Percentiles rank a stretch among this genome's conserved stretches.
Evolutionary conservation across 176 grass and related monocot genomes (phyloP).

Genomic region (Ensete ventricosum): DNA sequence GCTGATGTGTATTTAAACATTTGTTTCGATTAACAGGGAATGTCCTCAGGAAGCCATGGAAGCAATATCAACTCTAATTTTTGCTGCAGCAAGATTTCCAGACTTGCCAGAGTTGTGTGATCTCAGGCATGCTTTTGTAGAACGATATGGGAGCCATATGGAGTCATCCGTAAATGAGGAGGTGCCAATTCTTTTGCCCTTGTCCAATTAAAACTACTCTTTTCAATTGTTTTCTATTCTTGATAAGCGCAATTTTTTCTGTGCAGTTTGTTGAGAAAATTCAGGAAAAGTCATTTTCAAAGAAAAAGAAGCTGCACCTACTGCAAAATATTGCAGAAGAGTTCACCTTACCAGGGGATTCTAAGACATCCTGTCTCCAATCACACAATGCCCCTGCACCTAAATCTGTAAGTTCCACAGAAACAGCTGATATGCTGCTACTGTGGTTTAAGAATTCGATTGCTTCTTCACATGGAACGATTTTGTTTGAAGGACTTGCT

Average conservation of each 20-base stretch:
- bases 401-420: slow-evolving; percentile 41
- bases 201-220: background rate
- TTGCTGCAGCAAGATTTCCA: slow-evolving; percentile 83
- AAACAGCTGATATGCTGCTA: background rate
- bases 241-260: slow-evolving; percentile 21
- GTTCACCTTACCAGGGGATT: slow-evolving; percentile 50
- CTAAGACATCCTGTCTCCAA: slow-evolving; percentile 32
- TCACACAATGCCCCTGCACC: slow-evolving; percentile 34
- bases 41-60: slow-evolving; percentile 88
- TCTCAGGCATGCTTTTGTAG: slow-evolving; percentile 55
- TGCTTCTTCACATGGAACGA: background rate
- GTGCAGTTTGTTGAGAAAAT: slow-evolving; percentile 77
- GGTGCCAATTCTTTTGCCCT: slow-evolving; percentile 31
- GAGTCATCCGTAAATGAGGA: slow-evolving; percentile 75
- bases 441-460: slow-evolving; percentile 14
- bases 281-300: slow-evolving; percentile 67
- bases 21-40: slow-evolving; percentile 40
- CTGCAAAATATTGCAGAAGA: slow-evolving; percentile 74
- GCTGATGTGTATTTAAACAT: slow-evolving; percentile 12
- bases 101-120: slow-evolving; percentile 85
- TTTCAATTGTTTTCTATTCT: background rate
- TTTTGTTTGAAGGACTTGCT: background rate
- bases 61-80: slow-evolving; percentile 85
- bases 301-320: slow-evolving; percentile 66
- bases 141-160: slow-evolving; percentile 54